Evolutionary conservation across 345 rosid genomes (phyloP).

Genomic region (Geranium rotundifolium): DNA sequence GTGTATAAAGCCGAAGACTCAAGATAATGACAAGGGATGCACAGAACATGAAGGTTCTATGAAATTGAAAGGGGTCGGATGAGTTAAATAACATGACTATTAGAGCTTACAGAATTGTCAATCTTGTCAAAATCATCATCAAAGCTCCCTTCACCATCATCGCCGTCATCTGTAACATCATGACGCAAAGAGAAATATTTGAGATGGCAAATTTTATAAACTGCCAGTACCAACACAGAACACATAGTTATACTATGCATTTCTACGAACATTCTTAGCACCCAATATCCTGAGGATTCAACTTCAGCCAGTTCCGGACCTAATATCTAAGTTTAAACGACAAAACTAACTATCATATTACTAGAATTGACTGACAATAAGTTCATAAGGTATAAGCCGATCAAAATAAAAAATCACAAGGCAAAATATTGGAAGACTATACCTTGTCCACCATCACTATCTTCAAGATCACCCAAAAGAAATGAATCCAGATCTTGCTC

Average conservation of each 20-base stretch:
- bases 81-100: not conserved
- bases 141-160: slow-evolving; percentile 48
- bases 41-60: no score
- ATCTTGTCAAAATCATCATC: slow-evolving; percentile 89
- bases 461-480: slow-evolving; percentile 86
- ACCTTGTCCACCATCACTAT: slow-evolving; percentile 80
- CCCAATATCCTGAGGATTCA: no score
- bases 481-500: slow-evolving; percentile 84
- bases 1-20: no score
- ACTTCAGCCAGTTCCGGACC: no score
- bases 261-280: no score
- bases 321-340: no score
- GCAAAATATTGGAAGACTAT: slow-evolving; percentile 8
- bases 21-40: no score
- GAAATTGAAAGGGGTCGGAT: not conserved
- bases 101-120: slow-evolving; percentile 65
- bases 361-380: no score
- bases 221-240: not conserved
- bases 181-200: not conserved
- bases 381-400: not conserved
- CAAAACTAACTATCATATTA: no score
- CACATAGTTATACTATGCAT: not conserved
- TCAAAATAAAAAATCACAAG: not conserved
- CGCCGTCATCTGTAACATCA: slow-evolving; percentile 27
- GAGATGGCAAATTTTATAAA: slow-evolving; percentile 2